These are phyloP conservation scores for Alloteropsis angusta DNA, from an alignment of 202 grass and related monocot species.

Conservation along the genomic window DNA sequence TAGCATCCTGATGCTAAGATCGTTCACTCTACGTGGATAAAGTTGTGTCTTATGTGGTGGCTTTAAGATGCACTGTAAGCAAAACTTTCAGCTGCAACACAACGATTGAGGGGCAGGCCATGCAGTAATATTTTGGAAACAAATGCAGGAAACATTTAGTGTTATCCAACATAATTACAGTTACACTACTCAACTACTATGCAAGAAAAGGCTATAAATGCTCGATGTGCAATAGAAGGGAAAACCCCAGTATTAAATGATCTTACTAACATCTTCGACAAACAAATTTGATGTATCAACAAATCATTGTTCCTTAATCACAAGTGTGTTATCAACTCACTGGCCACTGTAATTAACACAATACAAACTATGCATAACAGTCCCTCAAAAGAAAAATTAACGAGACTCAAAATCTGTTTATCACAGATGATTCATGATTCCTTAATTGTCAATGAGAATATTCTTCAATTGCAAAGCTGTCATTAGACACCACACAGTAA, in stretches of 20 bases:
- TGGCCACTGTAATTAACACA: neutral
- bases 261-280: neutral
- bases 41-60: neutral
- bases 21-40: neutral
- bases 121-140: neutral
- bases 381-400: neutral
- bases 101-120: neutral
- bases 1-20: neutral
- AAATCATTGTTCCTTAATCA: neutral
- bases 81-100: neutral
- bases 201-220: neutral
- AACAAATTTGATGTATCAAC: neutral
- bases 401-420: slow-evolving; percentile 12
- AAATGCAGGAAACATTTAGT: neutral
- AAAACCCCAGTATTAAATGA: neutral
- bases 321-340: neutral
- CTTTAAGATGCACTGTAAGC: neutral
- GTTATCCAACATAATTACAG: neutral
- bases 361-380: neutral
- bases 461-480: slow-evolving; percentile 1
- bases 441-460: neutral
- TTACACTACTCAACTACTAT: neutral
- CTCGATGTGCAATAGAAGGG: neutral
- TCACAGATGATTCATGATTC: neutral
- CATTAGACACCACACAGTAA: neutral